Base-by-base conservation (phyloP, 139 green algal genomes). In the Pleodorina starrii region DNA sequence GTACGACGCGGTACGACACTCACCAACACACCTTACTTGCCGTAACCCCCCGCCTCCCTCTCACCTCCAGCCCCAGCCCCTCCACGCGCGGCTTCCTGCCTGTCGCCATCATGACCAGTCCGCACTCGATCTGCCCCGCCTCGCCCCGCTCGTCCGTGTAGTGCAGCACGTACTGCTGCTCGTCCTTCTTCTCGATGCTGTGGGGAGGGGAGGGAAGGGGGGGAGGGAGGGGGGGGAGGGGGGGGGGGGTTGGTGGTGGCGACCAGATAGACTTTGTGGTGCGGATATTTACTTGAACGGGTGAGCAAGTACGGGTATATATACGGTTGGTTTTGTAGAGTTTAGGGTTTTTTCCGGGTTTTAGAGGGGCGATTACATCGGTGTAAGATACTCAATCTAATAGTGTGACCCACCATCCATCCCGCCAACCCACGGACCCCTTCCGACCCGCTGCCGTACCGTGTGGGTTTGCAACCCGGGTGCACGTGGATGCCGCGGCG, bases 21-120 rank as follows among this genome's bases (percentile, higher is more conserved):
- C n/a, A n/a, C n/a, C n/a, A n/a, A n/a, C n/a, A n/a, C n/a, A n/a
- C n/a, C n/a, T 60, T 60, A 60, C 14, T 35, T 21, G 17, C 50
- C 48, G 7, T 27, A 27, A 5, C 57, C 36, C 19, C 29, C 40
- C 5, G 21, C 40, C 38, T 51, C 42, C 79, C 79, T 17, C 82
- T 25, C 83, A 88, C 83, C 93, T 98, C 95, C 25, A 98, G 90
- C 27, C 94, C 93, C 5, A 98, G 74, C 1, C 84, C 83, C 63
- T 93, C 84, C 9, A 93, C 96, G 57, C 95, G 95, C 21, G 97
- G 97, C 60, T 93, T 94, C 43, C 97, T 89, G 5, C 97, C 97
- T 16, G 97, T 99, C 1, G 97, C 97, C 90, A 98, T 96, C 95
- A 99, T 97, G 51, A 99, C 95, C 29, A 94, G 60, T 51, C 91